phyloP scores from a whole-genome alignment of 192 early-diverging fungal species.

The Gigaspora rosea region DNA sequence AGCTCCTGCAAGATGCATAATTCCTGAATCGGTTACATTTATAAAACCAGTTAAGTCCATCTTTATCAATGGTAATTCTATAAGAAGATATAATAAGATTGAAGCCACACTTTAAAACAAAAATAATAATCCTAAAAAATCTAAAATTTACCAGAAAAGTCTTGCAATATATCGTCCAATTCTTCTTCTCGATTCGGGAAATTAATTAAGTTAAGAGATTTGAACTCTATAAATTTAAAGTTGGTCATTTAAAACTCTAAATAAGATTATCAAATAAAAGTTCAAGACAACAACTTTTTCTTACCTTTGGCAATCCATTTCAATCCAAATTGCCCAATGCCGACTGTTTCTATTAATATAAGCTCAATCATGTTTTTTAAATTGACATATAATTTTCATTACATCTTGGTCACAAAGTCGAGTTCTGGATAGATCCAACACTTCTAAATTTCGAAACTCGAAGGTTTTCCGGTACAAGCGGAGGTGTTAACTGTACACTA shows the following conservation, averaged over 20 bases:
- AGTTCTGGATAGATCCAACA: neutral
- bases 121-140: neutral
- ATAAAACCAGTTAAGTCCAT: neutral
- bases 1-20: neutral
- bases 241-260: neutral
- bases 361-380: neutral
- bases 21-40: neutral
- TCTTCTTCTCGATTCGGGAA: slow-evolving; percentile 7
- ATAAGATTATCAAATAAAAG: neutral
- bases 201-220: neutral
- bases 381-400: slow-evolving; percentile 11
- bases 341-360: neutral
- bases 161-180: neutral
- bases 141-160: slow-evolving; percentile 3
- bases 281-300: neutral
- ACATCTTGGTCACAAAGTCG: neutral
- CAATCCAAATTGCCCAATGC: slow-evolving; percentile 1
- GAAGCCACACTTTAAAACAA: neutral
- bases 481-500: neutral
- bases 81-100: neutral
- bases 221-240: neutral
- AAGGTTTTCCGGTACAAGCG: neutral
- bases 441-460: neutral
- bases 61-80: neutral
- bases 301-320: slow-evolving; percentile 14